Base-by-base conservation (phyloP, 257 asterid species). In the Solanum sejunctum region DNA sequence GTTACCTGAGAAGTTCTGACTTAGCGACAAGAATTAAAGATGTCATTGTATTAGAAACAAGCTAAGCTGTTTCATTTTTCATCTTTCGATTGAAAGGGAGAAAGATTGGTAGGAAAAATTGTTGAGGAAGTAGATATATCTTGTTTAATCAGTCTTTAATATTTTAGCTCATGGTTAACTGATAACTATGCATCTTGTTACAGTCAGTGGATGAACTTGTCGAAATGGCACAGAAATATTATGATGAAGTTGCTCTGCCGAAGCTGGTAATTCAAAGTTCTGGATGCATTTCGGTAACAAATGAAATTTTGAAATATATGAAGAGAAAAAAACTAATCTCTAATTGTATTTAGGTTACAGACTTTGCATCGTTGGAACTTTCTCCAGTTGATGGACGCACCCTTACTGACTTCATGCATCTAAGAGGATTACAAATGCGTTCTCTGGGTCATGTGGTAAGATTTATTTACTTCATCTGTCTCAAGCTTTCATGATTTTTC, bases 321-420 rank as follows among this genome's bases (percentile, higher is more conserved):
- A 39, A 71, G 70, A 17, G 82, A 17, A 45, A 80, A 67, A 80
- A 67, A 79, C 39, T 89, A 81, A 84, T 88, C 78, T 58, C 84
- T 28, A 87, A 83, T 73, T 85, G 54, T 83, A 86, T 88, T 78
- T 92, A 97, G 99, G 99, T 95, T 77, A 88, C 99, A 64, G 99
- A 97, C 93, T 95, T 97, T 89, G 99, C 98, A 86, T 97, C 99
- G 43, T 97, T 97, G 77, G 99, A 97, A 87, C 99, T 97, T 85
- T 97, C 99, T 87, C 99, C 99, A 36, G 99, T 95, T 87, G 99
- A 97, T 90, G 99, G 99, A 36, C 96, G 98, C 71, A 97, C 98
- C 3, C 86, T 97, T 81, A 95, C 99, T 43, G 99, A 97, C 86
- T 95, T 97, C 95, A 97, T 97, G 99, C 99, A 97, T 90, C 94